Base-by-base conservation (phyloP, 257 asterid species). In the Solanum piurae region DNA sequence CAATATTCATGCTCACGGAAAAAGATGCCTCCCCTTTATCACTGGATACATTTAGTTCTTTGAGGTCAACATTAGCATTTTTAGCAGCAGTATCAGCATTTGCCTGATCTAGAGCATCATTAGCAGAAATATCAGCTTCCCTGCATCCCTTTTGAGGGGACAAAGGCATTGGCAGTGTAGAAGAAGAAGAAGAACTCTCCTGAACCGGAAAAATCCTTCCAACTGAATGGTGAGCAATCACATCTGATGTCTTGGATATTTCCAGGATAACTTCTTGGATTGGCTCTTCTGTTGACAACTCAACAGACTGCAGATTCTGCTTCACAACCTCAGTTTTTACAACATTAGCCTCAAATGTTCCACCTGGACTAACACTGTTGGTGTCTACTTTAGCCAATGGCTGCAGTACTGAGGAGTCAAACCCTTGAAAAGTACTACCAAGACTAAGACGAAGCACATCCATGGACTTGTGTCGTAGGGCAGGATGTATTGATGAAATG, bases 141-240 rank as follows among this genome's bases (percentile, higher is more conserved):
- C n/a, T n/a, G n/a, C n/a, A n/a, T n/a, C n/a, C n/a, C n/a, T n/a
- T n/a, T n/a, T n/a, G n/a, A n/a, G n/a, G n/a, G n/a, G n/a, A n/a
- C n/a, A n/a, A n/a, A n/a, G n/a, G n/a, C n/a, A n/a, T n/a, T n/a
- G n/a, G n/a, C n/a, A n/a, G n/a, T n/a, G n/a, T n/a, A n/a, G n/a
- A n/a, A n/a, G n/a, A n/a, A n/a, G 90, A 87, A 86, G 98, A 92
- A 85, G 90, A 92, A 87, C 94, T 92, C 77, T 95, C 96, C 89
- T 92, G 94, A 88, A 90, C 90, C 86, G 88, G 93, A 86, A 89
- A 89, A 66, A 92, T 76, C 83, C 88, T 94, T 87, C 75, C 89
- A 90, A 49, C 88, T 83, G 95, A 89, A 34, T 72, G 91, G 75
- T 62, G 84, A 18, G 36, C 69, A 37, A 66, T 80, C 87, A 88